A percentile compares a stretch with the other conserved stretches of the same genome.
These are phyloP conservation scores for Corinectria fuckeliana DNA, from an alignment of 2,329 filamentous ascomycete species.

Conservation along the genomic window DNA sequence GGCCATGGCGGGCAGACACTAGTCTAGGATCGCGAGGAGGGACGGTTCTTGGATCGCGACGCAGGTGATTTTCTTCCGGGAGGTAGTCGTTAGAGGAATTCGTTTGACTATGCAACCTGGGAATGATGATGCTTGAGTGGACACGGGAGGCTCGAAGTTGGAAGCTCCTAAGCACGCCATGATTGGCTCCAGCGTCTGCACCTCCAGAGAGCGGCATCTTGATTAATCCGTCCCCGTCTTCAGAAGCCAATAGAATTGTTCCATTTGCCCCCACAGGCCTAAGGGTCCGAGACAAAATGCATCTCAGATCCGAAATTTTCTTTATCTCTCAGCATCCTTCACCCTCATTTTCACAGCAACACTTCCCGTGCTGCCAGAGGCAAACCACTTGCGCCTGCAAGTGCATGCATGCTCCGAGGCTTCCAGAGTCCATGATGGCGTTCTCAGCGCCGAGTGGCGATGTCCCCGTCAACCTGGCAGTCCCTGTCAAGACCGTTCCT, in stretches of 20 bases:
- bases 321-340: slow-evolving; percentile 24
- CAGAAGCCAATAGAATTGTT: neutral
- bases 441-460: slow-evolving; percentile 34
- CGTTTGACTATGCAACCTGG: slow-evolving; percentile 17
- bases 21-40: slow-evolving; percentile 11
- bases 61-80: neutral
- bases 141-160: slow-evolving; percentile 30
- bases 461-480: slow-evolving; percentile 25
- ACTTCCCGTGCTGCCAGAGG: slow-evolving; percentile 25
- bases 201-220: slow-evolving; percentile 1
- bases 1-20: slow-evolving; percentile 47
- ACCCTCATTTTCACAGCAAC: slow-evolving; percentile 26
- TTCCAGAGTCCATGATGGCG: slow-evolving; percentile 29
- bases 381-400: slow-evolving; percentile 30
- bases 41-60: neutral
- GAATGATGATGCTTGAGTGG: slow-evolving; percentile 25
- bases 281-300: slow-evolving; percentile 34
- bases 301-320: slow-evolving; percentile 30
- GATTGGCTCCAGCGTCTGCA: slow-evolving; percentile 27
- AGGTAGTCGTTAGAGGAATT: neutral
- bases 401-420: slow-evolving; percentile 36
- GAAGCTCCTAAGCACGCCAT: slow-evolving; percentile 7
- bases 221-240: slow-evolving; percentile 9
- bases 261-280: slow-evolving; percentile 14
- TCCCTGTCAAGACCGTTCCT: slow-evolving; percentile 28